Percentiles rank a stretch among this genome's conserved stretches.
phyloP scores from a whole-genome alignment of 2,329 filamentous ascomycete genomes.

The Alternaria triticina region DNA sequence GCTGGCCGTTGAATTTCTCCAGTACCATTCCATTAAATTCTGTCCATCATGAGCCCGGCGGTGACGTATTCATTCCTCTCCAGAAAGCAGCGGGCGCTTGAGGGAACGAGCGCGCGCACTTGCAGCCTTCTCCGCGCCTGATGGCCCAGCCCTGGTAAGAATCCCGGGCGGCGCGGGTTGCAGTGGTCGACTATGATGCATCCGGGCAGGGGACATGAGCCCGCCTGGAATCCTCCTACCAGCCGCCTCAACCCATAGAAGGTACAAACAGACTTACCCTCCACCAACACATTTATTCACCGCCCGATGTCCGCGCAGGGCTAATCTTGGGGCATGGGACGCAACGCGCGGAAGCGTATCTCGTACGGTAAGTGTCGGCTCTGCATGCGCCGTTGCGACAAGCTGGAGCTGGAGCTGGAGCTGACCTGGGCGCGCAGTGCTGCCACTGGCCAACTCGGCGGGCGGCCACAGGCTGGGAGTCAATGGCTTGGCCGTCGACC shows the following conservation, averaged over 20 bases:
- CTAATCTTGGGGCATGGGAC: slow-evolving; percentile 51
- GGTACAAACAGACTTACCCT: too few relatives aligned
- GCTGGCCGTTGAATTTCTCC: background rate
- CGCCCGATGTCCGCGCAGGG: slow-evolving; percentile 23
- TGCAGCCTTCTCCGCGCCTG: slow-evolving; percentile 5
- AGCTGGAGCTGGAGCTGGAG: background rate
- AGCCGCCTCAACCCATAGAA: slow-evolving; percentile 5
- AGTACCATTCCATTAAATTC: background rate
- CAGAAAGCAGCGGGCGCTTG: background rate
- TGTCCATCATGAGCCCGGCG: background rate
- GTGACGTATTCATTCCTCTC: background rate
- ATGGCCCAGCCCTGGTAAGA: slow-evolving; percentile 7
- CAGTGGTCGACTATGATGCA: slow-evolving; percentile 8
- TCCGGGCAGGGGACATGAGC: slow-evolving; percentile 5
- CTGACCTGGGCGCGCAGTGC: slow-evolving; percentile 57
- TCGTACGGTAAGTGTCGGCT: slow-evolving; percentile 55
- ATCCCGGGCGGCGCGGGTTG: slow-evolving; percentile 6
- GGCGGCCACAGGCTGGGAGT: slow-evolving; percentile 93
- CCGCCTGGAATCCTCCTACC: slow-evolving; percentile 5
- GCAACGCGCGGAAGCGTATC: slow-evolving; percentile 61
- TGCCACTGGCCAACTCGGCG: slow-evolving; percentile 73
- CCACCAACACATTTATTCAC: background rate
- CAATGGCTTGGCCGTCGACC: slow-evolving; percentile 90
- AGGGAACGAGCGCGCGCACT: background rate
- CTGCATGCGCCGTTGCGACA: slow-evolving; percentile 3